phyloP scores from a whole-genome alignment of 768 basidiomycete species.

The Pleurotus sapidus region DNA sequence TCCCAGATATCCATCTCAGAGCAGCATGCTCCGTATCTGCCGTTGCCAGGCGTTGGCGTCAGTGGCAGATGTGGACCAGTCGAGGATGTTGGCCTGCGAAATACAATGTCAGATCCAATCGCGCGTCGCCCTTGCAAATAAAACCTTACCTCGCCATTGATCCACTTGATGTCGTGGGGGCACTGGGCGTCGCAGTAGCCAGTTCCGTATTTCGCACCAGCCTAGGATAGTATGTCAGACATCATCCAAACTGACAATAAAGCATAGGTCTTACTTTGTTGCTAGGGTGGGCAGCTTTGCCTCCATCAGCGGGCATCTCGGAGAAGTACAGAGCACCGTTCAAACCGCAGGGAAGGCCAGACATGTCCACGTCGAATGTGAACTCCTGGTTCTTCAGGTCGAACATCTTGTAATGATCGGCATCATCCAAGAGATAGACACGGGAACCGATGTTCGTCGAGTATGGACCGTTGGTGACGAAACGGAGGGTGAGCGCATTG shows the following conservation, averaged over 20 bases:
- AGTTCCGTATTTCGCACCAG: constrained; percentile 29
- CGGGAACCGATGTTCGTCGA: constrained; percentile 14
- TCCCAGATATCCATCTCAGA: constrained; percentile 47
- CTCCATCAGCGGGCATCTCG: constrained; percentile 1
- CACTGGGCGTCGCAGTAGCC: constrained; percentile 28
- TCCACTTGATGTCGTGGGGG: constrained; percentile 44
- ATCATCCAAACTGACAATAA: no score
- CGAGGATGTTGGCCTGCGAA: not conserved
- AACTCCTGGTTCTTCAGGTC: constrained; percentile 55
- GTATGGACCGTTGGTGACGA: constrained; percentile 22
- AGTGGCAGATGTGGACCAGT: constrained; percentile 7
- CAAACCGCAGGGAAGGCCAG: constrained; percentile 35
- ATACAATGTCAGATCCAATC: no score
- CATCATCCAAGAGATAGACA: not conserved
- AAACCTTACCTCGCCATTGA: constrained; percentile 31
- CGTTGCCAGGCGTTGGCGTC: constrained; percentile 35
- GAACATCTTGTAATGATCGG: constrained; percentile 22
- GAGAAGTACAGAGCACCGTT: constrained; percentile 8
- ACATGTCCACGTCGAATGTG: constrained; percentile 60
- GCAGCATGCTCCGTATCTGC: constrained; percentile 38
- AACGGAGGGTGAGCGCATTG: constrained; percentile 26
- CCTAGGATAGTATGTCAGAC: no score
- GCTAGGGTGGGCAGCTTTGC: not conserved
- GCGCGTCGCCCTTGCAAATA: not conserved
- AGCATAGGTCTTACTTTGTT: no score